Conservation (phyloP, 2,329 filamentous ascomycete species). For the Helotiales sp. region DNA sequence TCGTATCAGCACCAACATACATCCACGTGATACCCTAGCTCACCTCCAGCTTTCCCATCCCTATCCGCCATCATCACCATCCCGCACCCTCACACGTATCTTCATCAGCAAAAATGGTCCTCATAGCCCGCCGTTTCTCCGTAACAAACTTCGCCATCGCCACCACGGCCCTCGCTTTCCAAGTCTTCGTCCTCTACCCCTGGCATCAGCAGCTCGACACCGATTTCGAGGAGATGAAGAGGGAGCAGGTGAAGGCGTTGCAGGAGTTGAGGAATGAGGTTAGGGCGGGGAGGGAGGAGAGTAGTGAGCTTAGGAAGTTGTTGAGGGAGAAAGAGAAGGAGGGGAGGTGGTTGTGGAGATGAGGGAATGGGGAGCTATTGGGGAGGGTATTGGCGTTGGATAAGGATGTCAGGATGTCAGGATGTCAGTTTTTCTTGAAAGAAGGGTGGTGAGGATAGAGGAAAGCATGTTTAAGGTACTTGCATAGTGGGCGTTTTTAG, state of each 20-base stretch:
- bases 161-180: constrained; percentile 51
- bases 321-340: constrained; percentile 8
- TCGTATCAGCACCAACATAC: too few species aligned
- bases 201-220: constrained; percentile 38
- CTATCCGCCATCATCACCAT: neutral
- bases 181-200: constrained; percentile 56
- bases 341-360: neutral
- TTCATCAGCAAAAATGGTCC: constrained; percentile 36
- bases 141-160: constrained; percentile 55
- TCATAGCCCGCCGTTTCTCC: constrained; percentile 50
- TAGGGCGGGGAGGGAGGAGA: constrained; percentile 11
- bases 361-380: too few species aligned
- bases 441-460: too few species aligned
- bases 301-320: constrained; percentile 12
- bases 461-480: too few species aligned
- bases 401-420: too few species aligned
- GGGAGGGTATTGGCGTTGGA: too few species aligned
- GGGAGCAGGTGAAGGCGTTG: constrained; percentile 43
- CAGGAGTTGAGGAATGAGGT: constrained; percentile 19
- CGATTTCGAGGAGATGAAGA: constrained; percentile 43
- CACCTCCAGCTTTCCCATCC: neutral
- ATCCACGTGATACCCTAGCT: neutral
- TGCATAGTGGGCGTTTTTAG: too few species aligned
- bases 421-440: too few species aligned
- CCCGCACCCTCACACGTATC: neutral